Base-by-base conservation (phyloP, 1,139 yeast genomes). In the Wickerhamomyces sp. region DNA sequence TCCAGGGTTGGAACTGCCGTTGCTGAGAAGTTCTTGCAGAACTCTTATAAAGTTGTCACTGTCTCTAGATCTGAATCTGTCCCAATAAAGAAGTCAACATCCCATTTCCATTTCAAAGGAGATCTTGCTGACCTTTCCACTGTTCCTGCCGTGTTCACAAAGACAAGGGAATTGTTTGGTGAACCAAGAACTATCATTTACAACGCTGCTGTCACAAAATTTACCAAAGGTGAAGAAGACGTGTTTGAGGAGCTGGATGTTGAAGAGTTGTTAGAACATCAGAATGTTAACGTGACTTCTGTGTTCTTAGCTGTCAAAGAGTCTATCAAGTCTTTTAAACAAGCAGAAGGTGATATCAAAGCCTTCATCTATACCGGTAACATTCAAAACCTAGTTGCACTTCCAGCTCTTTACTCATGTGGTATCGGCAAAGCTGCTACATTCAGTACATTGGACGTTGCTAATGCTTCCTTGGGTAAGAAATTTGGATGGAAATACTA, bases 21-120 rank as follows among this genome's bases (percentile, higher is more conserved):
- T 13, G 22, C 31, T 10, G 26, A 23, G 12, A 34, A 34, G 16
- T 18, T 30, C n/a, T 16, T 34, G 12, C 12, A 11, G 10, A 34
- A 30, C 20, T 12, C n/a, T 13, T 34, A 34, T 16, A 34, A 30
- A 19, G 37, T 34, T n/a, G 33, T 34, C 12, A 34, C 37, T 19
- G 37, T 34, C 15, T 26, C 33, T 11, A 34, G 37, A 30, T 26
- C 31, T 8, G 26, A 26, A 6, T 26, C 24, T 12, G 5, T 33
- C 12, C 19, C 25, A 4, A 14, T 22, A 11, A 27, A 10, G 4
- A 13, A 11, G 2, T n/a, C 12, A 2, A 5, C 17, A 4, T 18
- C 17, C 6, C 21, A 34, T 19, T 26, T 15, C 22, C 37, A 34
- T 26, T 26, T 18, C 20, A 23, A 27, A 26, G 31, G 31, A 5